Conservation (phyloP, 805 yeast species). For the Myxozyma melibiosi region DNA sequence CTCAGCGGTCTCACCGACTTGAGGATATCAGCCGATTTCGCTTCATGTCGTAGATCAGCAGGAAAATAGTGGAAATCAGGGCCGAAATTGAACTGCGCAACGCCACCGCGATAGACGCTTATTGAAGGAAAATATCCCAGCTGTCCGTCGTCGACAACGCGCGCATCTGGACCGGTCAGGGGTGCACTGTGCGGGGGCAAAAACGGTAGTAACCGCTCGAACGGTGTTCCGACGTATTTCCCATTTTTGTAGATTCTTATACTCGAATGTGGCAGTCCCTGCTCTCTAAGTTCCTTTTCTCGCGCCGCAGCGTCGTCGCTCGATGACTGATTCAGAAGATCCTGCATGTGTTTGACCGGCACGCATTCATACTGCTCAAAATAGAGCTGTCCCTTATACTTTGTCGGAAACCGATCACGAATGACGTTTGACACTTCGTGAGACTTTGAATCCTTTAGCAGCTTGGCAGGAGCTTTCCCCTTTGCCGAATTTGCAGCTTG, state of each 20-base stretch:
- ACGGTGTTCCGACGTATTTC: constrained; percentile 60
- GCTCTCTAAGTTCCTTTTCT: constrained; percentile 20
- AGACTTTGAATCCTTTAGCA: not conserved
- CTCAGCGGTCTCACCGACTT: constrained; percentile 52
- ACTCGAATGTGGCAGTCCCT: constrained; percentile 52
- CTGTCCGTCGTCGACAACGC: constrained; percentile 68
- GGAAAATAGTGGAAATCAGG: constrained; percentile 59
- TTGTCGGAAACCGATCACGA: constrained; percentile 86
- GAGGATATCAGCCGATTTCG: constrained; percentile 3
- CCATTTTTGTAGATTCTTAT: constrained; percentile 82
- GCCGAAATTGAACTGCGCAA: constrained; percentile 69
- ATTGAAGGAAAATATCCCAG: constrained; percentile 91
- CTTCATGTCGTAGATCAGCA: constrained; percentile 33
- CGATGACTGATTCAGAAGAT: constrained; percentile 56
- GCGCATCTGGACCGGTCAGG: constrained; percentile 35
- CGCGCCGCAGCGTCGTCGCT: constrained; percentile 20
- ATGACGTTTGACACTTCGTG: constrained; percentile 48
- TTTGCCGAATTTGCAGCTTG: constrained; percentile 1
- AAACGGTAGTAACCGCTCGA: constrained; percentile 69
- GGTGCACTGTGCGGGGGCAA: constrained; percentile 71
- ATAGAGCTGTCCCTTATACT: constrained; percentile 72
- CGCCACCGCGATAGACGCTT: constrained; percentile 78
- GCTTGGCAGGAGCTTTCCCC: constrained; percentile 2
- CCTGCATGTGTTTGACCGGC: constrained; percentile 69
- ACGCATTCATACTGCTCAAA: constrained; percentile 86